A percentile compares a stretch with the other conserved stretches of the same genome.
phyloP scores from a whole-genome alignment of 1,139 yeast species.

The Yamadazyma dendronema region DNA sequence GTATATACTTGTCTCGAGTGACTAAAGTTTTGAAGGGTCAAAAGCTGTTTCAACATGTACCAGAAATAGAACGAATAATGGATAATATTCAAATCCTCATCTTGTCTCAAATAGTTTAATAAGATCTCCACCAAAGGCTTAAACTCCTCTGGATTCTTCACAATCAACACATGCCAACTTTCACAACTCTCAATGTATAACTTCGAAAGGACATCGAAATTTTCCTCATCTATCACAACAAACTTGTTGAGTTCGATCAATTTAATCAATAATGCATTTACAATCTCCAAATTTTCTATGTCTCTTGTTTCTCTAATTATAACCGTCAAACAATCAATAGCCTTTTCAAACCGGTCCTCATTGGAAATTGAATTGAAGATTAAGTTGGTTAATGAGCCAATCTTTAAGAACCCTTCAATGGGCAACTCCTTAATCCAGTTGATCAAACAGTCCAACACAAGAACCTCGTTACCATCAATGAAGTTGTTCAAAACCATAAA shows the following conservation, averaged over 20 bases:
- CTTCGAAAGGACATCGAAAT: slow-evolving; percentile 70
- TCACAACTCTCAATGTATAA: slow-evolving; percentile 92
- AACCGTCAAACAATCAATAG: slow-evolving; percentile 80
- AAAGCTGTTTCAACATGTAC: slow-evolving; percentile 77
- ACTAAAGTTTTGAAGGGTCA: slow-evolving; percentile 60
- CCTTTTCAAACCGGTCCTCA: slow-evolving; percentile 77
- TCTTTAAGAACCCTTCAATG: slow-evolving; percentile 59
- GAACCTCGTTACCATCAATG: slow-evolving; percentile 27
- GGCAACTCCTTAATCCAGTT: slow-evolving; percentile 91
- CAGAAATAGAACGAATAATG: slow-evolving; percentile 91
- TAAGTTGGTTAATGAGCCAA: slow-evolving; percentile 61
- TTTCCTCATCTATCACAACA: slow-evolving; percentile 62
- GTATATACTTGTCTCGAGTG: slow-evolving; percentile 56
- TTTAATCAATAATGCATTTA: slow-evolving; percentile 67
- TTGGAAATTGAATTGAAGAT: slow-evolving; percentile 66
- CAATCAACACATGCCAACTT: slow-evolving; percentile 88
- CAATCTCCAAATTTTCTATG: slow-evolving; percentile 56
- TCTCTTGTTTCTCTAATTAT: slow-evolving; percentile 82
- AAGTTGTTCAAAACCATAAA: slow-evolving; percentile 57
- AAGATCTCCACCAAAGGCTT: slow-evolving; percentile 74
- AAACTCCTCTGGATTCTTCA: slow-evolving; percentile 65
- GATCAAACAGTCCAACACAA: slow-evolving; percentile 72
- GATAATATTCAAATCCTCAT: slow-evolving; percentile 83
- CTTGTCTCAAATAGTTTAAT: slow-evolving; percentile 58
- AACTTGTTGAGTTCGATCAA: slow-evolving; percentile 59